A percentile compares a stretch with the other conserved stretches of the same genome.
Conservation (phyloP, 345 rosid species). For the Jatropha curcas region DNA sequence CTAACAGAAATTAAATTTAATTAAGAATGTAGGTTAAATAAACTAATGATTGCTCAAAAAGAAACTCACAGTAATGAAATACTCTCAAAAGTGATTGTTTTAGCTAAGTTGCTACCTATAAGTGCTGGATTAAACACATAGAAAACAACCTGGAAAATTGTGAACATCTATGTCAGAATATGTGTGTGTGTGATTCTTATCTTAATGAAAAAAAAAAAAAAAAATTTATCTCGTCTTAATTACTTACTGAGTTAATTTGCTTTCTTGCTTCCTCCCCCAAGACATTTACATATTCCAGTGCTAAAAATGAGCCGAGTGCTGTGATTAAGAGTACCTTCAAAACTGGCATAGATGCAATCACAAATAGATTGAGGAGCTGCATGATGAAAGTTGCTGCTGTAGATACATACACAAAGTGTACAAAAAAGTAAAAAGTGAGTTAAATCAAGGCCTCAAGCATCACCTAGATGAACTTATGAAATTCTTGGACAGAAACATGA, state of each 20-base stretch:
- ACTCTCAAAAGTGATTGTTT: conserved; percentile 37
- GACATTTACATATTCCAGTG: conserved; percentile 25
- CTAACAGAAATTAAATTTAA: background rate
- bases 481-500: too few species aligned
- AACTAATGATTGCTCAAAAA: background rate
- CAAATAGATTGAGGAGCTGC: conserved; percentile 30
- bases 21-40: background rate
- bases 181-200: too few species aligned
- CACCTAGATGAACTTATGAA: too few species aligned
- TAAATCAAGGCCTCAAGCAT: too few species aligned
- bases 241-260: conserved; percentile 25
- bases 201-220: background rate
- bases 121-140: conserved; percentile 43
- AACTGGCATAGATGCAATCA: conserved; percentile 38
- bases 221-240: background rate
- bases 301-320: conserved; percentile 41
- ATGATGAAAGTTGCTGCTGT: conserved; percentile 6
- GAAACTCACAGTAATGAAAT: conserved; percentile 31
- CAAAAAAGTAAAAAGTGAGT: background rate
- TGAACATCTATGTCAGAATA: background rate
- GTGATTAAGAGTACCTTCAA: conserved; percentile 42
- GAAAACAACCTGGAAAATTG: conserved; percentile 36
- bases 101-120: conserved; percentile 37
- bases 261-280: conserved; percentile 34
- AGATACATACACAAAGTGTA: too few species aligned